Conservation (phyloP, 345 rosid genomes). For the Trapa bicornis region DNA sequence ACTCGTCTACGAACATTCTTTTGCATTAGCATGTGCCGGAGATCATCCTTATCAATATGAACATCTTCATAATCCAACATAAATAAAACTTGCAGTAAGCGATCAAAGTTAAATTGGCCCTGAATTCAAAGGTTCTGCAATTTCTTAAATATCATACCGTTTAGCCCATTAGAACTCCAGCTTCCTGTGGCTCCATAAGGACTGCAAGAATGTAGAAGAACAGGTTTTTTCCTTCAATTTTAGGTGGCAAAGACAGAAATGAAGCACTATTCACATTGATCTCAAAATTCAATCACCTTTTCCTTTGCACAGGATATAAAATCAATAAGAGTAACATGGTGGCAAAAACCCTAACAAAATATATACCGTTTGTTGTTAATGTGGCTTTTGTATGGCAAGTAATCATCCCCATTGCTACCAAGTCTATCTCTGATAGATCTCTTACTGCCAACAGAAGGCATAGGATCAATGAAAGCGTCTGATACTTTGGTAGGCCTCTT, state of each 20-base stretch:
- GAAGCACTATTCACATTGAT: background rate
- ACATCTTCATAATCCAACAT: slow-evolving; percentile 30
- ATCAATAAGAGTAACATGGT: background rate
- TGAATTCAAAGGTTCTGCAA: slow-evolving; percentile 5
- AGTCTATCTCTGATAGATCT: slow-evolving; percentile 79
- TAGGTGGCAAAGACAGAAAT: background rate
- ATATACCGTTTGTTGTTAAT: slow-evolving; percentile 47
- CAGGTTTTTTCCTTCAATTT: background rate
- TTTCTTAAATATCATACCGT: slow-evolving; percentile 23
- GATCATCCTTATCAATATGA: slow-evolving; percentile 58
- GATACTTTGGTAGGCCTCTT: slow-evolving; percentile 44
- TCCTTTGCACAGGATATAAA: background rate
- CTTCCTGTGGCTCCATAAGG: slow-evolving; percentile 44
- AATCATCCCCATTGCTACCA: slow-evolving; percentile 41
- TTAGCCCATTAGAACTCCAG: slow-evolving; percentile 26
- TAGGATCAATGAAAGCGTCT: slow-evolving; percentile 24
- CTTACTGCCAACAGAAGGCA: slow-evolving; percentile 43
- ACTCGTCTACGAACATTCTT: slow-evolving; percentile 40
- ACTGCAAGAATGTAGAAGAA: slow-evolving; percentile 33
- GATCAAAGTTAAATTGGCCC: background rate
- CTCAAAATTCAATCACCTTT: background rate
- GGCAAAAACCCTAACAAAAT: slow-evolving; percentile 1
- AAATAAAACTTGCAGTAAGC: slow-evolving; percentile 5
- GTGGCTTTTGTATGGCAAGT: slow-evolving; percentile 20
- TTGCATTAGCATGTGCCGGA: slow-evolving; percentile 66